Conservation (phyloP, 495 filamentous ascomycete species). For the Talaromyces liani region DNA sequence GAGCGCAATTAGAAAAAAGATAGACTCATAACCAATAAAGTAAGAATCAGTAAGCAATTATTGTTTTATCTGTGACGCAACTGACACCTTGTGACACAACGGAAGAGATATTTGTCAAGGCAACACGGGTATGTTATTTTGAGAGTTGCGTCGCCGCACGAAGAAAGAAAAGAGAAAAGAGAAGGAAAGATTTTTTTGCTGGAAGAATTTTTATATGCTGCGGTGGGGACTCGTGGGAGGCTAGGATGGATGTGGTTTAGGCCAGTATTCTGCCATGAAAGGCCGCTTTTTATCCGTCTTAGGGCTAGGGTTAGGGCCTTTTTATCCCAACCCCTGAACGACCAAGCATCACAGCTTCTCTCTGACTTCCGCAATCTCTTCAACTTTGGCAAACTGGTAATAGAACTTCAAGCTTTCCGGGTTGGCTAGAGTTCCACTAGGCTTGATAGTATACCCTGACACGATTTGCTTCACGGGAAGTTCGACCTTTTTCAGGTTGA, state of each 20-base stretch:
- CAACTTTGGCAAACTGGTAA: too few relatives aligned
- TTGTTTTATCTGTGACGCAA: constrained; percentile 50
- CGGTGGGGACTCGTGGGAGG: neutral
- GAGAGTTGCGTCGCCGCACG: constrained; percentile 53
- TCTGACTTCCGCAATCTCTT: too few relatives aligned
- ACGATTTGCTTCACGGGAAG: neutral
- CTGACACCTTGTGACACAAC: constrained; percentile 46
- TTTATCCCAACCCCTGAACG: too few relatives aligned
- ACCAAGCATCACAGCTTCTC: too few relatives aligned
- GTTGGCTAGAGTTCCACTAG: too few relatives aligned
- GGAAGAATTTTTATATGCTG: neutral
- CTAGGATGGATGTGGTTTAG: neutral
- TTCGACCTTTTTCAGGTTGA: too few relatives aligned
- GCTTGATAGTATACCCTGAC: too few relatives aligned
- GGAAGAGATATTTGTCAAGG: constrained; percentile 38
- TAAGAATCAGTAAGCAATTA: constrained; percentile 53
- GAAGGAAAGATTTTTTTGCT: neutral
- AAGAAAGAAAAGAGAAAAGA: constrained; percentile 31
- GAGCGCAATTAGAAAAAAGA: constrained; percentile 24
- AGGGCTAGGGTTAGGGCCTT: too few relatives aligned
- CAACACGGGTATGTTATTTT: constrained; percentile 43
- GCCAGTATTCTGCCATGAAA: neutral
- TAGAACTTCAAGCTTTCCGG: too few relatives aligned
- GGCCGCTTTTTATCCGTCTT: too few relatives aligned
- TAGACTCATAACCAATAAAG: constrained; percentile 40